Evolutionary conservation across 306 rosid genomes (phyloP), one percentile per base, ranked within the genome.

Genomic region (Rubus idaeus): DNA sequence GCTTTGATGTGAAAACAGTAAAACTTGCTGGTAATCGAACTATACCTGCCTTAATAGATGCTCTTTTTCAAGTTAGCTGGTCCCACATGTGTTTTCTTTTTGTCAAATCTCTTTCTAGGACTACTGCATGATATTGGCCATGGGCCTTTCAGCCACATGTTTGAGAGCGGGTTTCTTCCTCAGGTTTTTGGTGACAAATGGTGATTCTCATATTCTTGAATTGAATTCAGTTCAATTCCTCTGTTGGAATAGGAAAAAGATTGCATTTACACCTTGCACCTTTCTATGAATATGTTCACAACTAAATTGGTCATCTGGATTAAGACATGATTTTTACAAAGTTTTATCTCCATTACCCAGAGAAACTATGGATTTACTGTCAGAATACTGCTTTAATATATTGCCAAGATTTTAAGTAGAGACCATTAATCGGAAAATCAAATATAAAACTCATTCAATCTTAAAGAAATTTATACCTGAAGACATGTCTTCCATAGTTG

Each of bases 41-140:
- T 71, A 6, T 78, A 69, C 63, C 65, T 74, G 17, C 46, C 75
- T 10, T 75, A 78, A 64, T 60, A 77, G 20, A 63, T 76, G n/a
- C 49, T 50, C 81, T 75, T 55, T 52, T 77, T 77, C 60, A 12
- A 60, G 67, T 75, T 26, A 60, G 70, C 61, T 75, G 71, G 71
- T 74, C 75, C 61, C 65, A 53, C 78, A 52, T 76, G 67, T 68
- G 68, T 50, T 26, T 26, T 67, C 45, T 60, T 30, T 21, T 77
- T 74, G 23, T 53, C 62, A 53, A 49, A 70, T 62, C 49, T 68
- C 63, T 79, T 69, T 83, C 61, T 81, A 94, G 98, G 98, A 73
- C 94, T 94, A 77, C 77, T 94, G 84, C 98, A 94, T 86, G 98
- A 94, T 86, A 83, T 94, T 16, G 98, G 98, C 65, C 98, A 94